Evolutionary conservation across 768 basidiomycete species (phyloP).

Genomic region (Holtermannia corniformis): DNA sequence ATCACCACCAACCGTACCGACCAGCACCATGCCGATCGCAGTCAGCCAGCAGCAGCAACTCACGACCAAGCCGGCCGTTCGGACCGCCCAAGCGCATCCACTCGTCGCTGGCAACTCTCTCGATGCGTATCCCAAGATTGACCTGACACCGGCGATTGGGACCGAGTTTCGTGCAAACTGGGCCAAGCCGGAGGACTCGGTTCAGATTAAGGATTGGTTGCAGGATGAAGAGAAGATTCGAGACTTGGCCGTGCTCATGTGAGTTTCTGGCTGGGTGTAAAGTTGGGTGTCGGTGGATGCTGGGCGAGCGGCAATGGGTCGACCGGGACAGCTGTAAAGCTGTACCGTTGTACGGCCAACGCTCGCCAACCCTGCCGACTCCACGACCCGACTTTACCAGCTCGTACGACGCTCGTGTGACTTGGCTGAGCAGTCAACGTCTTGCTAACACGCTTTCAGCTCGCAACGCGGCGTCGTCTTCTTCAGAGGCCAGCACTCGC

Average conservation of each 20-base stretch:
- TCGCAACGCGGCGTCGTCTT: constrained; percentile 55
- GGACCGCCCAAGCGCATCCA: no score
- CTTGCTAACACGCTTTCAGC: constrained; percentile 19
- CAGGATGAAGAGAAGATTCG: constrained; percentile 13
- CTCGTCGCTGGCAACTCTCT: constrained; percentile 13
- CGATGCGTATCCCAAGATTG: constrained; percentile 16
- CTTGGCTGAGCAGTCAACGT: constrained; percentile 1
- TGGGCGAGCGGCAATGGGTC: no score
- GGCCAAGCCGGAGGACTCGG: constrained; percentile 10
- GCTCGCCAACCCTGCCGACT: neutral
- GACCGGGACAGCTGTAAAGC: neutral
- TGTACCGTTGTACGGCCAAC: neutral
- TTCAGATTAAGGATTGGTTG: constrained; percentile 12
- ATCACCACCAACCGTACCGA: no score
- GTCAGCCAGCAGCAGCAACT: no score
- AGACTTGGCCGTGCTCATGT: constrained; percentile 24
- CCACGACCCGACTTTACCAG: neutral
- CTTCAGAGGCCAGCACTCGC: constrained; percentile 50
- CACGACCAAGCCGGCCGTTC: no score
- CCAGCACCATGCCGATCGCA: no score
- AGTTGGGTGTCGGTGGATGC: no score
- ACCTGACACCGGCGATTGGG: constrained; percentile 50
- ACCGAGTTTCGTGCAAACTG: constrained; percentile 45
- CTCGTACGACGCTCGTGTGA: neutral
- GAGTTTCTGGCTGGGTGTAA: constrained; percentile 5